Conservation (phyloP, 73 alveolate genomes). For the Paraurostyla sp. region DNA sequence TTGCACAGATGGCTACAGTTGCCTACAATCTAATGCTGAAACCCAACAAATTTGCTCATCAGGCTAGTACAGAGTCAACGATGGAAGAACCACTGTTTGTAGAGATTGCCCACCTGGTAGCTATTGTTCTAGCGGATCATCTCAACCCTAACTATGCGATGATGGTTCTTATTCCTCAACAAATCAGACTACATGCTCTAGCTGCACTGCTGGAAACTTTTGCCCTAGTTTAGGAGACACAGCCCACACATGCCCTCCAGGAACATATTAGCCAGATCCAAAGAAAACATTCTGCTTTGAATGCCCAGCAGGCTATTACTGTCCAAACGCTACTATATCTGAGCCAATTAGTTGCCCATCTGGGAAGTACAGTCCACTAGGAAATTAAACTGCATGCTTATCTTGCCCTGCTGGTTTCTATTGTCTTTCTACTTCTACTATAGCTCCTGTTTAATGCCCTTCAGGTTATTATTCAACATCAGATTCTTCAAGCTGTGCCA, state of each 20-base stretch:
- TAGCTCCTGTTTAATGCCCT: constrained; percentile 75
- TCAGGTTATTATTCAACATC: constrained; percentile 76
- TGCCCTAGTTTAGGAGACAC: constrained; percentile 71
- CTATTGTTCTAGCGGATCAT: constrained; percentile 58
- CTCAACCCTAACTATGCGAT: constrained; percentile 52
- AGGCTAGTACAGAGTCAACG: constrained; percentile 61
- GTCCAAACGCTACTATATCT: constrained; percentile 38
- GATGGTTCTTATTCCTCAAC: constrained; percentile 39
- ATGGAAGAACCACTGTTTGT: constrained; percentile 40
- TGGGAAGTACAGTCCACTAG: constrained; percentile 72
- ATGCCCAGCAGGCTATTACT: constrained; percentile 56
- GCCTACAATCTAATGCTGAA: constrained; percentile 35
- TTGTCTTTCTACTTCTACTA: constrained; percentile 37
- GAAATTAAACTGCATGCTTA: constrained; percentile 59
- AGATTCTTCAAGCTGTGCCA: not conserved
- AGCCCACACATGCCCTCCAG: constrained; percentile 68
- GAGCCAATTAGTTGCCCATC: constrained; percentile 63
- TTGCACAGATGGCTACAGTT: constrained; percentile 71
- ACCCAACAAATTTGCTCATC: constrained; percentile 33
- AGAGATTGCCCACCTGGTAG: constrained; percentile 68
- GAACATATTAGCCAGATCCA: constrained; percentile 46
- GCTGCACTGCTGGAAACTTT: constrained; percentile 82
- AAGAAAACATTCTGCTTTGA: constrained; percentile 2
- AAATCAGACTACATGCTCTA: constrained; percentile 53
- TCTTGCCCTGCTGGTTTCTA: constrained; percentile 69